These are phyloP conservation scores for Colletotrichum neosansevieriae DNA, from an alignment of 2,329 filamentous ascomycete species.

Conservation along the genomic window DNA sequence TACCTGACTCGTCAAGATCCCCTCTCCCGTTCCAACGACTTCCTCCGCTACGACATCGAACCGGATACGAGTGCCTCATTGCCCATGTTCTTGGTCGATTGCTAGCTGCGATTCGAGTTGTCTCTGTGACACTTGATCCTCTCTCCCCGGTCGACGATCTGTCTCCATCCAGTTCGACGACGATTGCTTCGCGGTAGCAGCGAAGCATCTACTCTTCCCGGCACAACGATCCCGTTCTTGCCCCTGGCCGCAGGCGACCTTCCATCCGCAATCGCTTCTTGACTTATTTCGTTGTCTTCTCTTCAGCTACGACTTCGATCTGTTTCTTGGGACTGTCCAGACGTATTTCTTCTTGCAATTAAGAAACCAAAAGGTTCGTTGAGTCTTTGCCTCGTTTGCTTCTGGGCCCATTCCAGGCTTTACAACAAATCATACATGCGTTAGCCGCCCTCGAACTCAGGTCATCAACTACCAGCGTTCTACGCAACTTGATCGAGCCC, in stretches of 20 bases:
- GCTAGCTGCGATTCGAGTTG: constrained; percentile 49
- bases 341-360: constrained; percentile 20
- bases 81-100: constrained; percentile 49
- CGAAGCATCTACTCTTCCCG: constrained; percentile 52
- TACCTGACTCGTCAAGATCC: constrained; percentile 21
- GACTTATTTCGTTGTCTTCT: constrained; percentile 40
- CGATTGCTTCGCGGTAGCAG: constrained; percentile 59
- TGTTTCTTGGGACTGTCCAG: constrained; percentile 10
- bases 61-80: constrained; percentile 36
- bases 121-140: constrained; percentile 49
- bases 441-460: background rate
- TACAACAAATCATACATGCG: background rate
- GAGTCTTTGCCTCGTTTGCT: background rate
- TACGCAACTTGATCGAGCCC: background rate
- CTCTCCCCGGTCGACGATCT: constrained; percentile 41
- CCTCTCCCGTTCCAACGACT: constrained; percentile 23
- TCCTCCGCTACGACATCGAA: constrained; percentile 20
- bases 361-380: constrained; percentile 37
- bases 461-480: background rate
- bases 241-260: constrained; percentile 70
- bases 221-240: constrained; percentile 55
- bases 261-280: constrained; percentile 56
- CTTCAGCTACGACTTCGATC: constrained; percentile 36
- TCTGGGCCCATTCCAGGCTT: background rate
- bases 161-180: constrained; percentile 37